phyloP scores from a whole-genome alignment of 805 yeast genomes.

The Metschnikowia anglica region DNA sequence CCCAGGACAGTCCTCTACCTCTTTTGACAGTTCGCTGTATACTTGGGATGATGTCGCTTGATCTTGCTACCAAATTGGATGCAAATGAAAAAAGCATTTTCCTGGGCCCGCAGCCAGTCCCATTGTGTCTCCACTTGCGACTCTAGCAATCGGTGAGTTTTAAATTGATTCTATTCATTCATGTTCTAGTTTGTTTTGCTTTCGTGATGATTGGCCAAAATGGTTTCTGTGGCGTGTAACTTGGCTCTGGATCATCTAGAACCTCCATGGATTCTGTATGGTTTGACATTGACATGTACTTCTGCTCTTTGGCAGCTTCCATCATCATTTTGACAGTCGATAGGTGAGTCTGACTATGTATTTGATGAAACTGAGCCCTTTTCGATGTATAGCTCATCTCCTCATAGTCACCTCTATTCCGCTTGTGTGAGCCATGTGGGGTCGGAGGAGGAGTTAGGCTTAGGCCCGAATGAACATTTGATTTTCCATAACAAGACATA shows the following conservation, averaged over 20 bases:
- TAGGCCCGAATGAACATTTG: background rate
- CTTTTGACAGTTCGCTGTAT: too few species aligned
- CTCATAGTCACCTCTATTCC: conserved; percentile 19
- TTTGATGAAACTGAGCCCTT: conserved; percentile 25
- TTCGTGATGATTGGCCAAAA: conserved; percentile 18
- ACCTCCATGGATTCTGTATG: background rate
- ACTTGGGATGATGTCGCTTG: too few species aligned
- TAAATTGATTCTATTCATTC: too few species aligned
- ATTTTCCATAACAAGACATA: background rate
- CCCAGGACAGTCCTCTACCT: too few species aligned
- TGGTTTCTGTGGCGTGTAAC: conserved; percentile 14
- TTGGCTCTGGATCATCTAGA: conserved; percentile 1
- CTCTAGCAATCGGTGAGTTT: too few species aligned
- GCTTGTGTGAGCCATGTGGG: conserved; percentile 11
- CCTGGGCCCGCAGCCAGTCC: too few species aligned
- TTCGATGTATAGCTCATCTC: conserved; percentile 14
- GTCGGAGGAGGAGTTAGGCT: conserved; percentile 11
- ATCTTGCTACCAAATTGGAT: too few species aligned
- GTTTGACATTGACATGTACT: background rate
- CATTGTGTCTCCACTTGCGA: too few species aligned
- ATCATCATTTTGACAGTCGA: conserved; percentile 34
- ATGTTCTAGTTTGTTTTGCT: background rate
- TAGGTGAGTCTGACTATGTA: conserved; percentile 32
- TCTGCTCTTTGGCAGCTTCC: conserved; percentile 26
- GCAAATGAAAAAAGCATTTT: too few species aligned